These are phyloP conservation scores for Tylopilus orsonianus DNA, from an alignment of 1,284 basidiomycete genomes.

Conservation along the genomic window DNA sequence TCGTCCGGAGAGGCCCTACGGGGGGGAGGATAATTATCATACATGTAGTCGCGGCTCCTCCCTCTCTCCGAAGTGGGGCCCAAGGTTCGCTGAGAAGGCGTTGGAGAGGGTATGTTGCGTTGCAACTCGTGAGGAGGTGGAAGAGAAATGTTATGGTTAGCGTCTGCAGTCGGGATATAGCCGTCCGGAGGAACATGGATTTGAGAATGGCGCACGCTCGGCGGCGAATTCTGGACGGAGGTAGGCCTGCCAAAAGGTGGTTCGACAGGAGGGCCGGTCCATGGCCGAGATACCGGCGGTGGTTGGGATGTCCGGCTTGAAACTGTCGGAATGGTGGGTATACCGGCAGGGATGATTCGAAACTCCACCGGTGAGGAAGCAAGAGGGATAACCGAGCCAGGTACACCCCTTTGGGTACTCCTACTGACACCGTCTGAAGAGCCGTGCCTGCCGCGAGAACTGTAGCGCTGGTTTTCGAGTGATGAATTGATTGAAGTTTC, in stretches of 20 bases:
- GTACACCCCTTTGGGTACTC: slow-evolving; percentile 13
- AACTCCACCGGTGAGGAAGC: slow-evolving; percentile 6
- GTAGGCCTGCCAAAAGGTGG: slow-evolving; percentile 16
- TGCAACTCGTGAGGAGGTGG: slow-evolving; percentile 33
- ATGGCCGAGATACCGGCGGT: slow-evolving; percentile 21
- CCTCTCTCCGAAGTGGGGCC: slow-evolving; percentile 21
- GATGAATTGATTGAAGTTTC: slow-evolving; percentile 22
- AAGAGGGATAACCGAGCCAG: slow-evolving; percentile 15
- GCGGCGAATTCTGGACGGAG: slow-evolving; percentile 22
- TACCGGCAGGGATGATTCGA: slow-evolving; percentile 11
- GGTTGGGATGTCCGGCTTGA: slow-evolving; percentile 19
- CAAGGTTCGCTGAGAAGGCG: slow-evolving; percentile 28
- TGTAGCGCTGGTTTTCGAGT: slow-evolving; percentile 17
- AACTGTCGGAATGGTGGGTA: slow-evolving; percentile 9
- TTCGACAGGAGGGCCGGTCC: slow-evolving; percentile 17
- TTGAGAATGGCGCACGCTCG: slow-evolving; percentile 15
- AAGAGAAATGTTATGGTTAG: slow-evolving; percentile 26
- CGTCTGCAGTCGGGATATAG: slow-evolving; percentile 29
- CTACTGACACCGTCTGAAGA: slow-evolving; percentile 17
- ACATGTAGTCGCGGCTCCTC: slow-evolving; percentile 26
- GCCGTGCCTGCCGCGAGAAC: slow-evolving; percentile 22
- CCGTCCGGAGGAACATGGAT: slow-evolving; percentile 25
- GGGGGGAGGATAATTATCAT: slow-evolving; percentile 19
- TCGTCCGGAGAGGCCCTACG: slow-evolving; percentile 33
- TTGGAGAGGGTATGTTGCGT: slow-evolving; percentile 29